Percentiles rank a stretch among this genome's conserved stretches.
Evolutionary conservation across 768 basidiomycete species (phyloP).

Genomic region (Mycena venus): DNA sequence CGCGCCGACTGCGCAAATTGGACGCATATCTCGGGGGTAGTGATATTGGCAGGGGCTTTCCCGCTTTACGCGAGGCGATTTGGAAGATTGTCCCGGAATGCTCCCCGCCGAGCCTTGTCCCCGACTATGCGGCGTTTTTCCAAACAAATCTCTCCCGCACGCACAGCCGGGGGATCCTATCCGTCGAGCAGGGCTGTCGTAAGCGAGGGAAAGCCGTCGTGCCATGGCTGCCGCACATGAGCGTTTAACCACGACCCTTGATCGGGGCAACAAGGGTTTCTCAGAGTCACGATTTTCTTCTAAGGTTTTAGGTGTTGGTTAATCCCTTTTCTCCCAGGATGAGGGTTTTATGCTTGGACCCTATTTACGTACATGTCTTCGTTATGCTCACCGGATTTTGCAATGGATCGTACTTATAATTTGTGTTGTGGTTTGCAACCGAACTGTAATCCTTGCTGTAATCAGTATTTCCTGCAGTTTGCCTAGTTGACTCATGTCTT

Average conservation of each 20-base stretch:
- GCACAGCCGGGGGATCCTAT: not conserved
- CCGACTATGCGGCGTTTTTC: slow-evolving; percentile 11
- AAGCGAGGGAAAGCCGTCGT: not conserved
- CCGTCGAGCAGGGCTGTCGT: slow-evolving; percentile 9
- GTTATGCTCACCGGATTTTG: too few relatives aligned
- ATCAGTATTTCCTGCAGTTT: too few relatives aligned
- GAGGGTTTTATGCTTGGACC: too few relatives aligned
- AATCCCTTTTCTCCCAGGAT: too few relatives aligned
- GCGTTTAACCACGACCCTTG: slow-evolving; percentile 2
- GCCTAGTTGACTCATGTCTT: too few relatives aligned
- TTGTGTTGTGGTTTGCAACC: too few relatives aligned
- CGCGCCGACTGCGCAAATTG: not conserved
- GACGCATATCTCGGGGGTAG: slow-evolving; percentile 9
- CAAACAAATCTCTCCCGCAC: not conserved
- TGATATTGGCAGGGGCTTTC: not conserved
- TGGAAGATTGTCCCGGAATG: slow-evolving; percentile 4
- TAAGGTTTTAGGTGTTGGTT: too few relatives aligned
- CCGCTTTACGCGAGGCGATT: not conserved
- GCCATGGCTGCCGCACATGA: slow-evolving; percentile 18
- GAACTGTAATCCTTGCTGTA: too few relatives aligned
- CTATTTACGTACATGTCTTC: too few relatives aligned
- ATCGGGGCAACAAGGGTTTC: too few relatives aligned
- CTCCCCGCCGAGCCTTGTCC: slow-evolving; percentile 17
- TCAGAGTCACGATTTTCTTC: too few relatives aligned
- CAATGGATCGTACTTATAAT: too few relatives aligned